Base-by-base conservation (phyloP, 768 basidiomycete genomes). In the Leucosporidium creatinivorum region DNA sequence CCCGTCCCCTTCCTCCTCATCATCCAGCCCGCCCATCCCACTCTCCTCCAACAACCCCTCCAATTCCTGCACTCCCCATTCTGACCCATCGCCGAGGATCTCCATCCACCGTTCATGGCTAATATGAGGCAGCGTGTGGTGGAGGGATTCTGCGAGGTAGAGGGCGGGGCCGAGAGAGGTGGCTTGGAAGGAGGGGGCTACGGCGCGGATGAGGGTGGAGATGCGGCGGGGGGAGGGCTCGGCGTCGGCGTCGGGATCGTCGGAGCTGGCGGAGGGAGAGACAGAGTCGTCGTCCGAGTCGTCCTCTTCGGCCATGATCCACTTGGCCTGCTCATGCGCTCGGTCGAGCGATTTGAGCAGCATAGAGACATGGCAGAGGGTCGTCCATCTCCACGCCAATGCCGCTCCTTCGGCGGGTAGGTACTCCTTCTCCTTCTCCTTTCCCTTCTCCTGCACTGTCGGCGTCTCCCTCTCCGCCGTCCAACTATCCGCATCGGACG, bases 321-420 rank as follows among this genome's bases (percentile, higher is more conserved):
- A 21, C 5, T 28, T 31, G 30, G 63, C 39, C 9, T 64, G 66
- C 19, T 44, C 10, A 9, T 36, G 49, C 7, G 62, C 68, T 25
- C 51, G 58, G 8, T 61, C 62, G 54, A 67, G 58, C 19, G 66
- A 59, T 19, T 62, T 33, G 3, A 66, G 54, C 13, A 69, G 60
- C 68, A 67, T 68, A 31, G 72, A n/a, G 61, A 73, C 62, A 54
- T 73, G 72, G 55, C 72, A 73, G 18, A 73, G 49, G 19, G 69
- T 61, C 13, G 66, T 67, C 18, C 21, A 4, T 21, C 72, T 59
- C 72, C 72, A 73, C 3, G 54, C 67, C 26, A 44, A 54, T 13
- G 69, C 72, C 4, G 69, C 69, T 17, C 61, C 66, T 5, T 25
- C 23, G 4, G 72, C 47, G 3, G 72, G 69, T 15, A 60, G 67